A percentile compares a stretch with the other conserved stretches of the same genome.
These are phyloP conservation scores for Jacaranda copaia DNA, from an alignment of 257 asterid species.

Conservation along the genomic window DNA sequence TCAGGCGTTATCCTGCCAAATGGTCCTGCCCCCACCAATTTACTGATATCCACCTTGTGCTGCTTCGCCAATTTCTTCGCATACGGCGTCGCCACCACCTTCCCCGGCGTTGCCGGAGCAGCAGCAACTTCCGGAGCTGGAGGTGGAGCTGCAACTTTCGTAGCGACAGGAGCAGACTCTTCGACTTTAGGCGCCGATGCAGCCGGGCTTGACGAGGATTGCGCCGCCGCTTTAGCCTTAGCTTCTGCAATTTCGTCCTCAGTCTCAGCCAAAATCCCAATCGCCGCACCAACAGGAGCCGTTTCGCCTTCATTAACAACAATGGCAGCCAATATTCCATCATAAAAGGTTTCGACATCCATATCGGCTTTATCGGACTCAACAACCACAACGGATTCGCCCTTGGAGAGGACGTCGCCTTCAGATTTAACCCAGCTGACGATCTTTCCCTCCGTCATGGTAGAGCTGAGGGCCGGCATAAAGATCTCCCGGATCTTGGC, in stretches of 20 bases:
- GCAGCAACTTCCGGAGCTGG: constrained; percentile 42
- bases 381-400: constrained; percentile 80
- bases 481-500: constrained; percentile 39
- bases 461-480: constrained; percentile 33
- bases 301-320: constrained; percentile 76
- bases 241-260: constrained; percentile 70
- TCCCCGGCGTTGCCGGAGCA: constrained; percentile 51
- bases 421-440: constrained; percentile 84
- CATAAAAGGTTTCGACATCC: constrained; percentile 86
- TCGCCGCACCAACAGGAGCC: constrained; percentile 77
- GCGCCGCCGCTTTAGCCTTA: constrained; percentile 58
- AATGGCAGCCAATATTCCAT: constrained; percentile 73
- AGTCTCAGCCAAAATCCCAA: constrained; percentile 73
- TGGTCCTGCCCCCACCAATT: constrained; percentile 82
- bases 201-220: constrained; percentile 36
- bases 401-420: constrained; percentile 69
- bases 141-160: constrained; percentile 40
- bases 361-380: constrained; percentile 84
- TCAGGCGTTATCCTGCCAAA: constrained; percentile 84
- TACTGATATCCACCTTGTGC: constrained; percentile 69
- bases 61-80: constrained; percentile 93
- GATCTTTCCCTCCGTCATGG: constrained; percentile 86
- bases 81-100: constrained; percentile 71
- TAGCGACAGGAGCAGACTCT: constrained; percentile 42
- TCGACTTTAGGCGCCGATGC: constrained; percentile 31